Percentiles rank a stretch among this genome's conserved stretches.
Conservation (phyloP, 73 alveolate species). For the Stentor coeruleus region DNA sequence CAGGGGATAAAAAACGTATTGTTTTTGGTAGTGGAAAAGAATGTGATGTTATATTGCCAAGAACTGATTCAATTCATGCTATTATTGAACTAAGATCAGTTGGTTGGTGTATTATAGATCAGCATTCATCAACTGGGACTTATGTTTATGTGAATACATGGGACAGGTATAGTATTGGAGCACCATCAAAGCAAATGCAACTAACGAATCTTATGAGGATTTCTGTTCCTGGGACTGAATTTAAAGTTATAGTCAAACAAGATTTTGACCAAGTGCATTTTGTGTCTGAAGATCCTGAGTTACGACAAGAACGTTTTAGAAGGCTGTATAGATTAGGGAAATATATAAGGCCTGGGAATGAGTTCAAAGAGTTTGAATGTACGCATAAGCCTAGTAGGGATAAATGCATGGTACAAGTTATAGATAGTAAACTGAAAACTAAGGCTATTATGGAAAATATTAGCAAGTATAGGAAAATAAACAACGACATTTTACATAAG, state of each 20-base stretch:
- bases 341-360: neutral
- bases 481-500: slow-evolving; percentile 43
- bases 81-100: slow-evolving; percentile 1
- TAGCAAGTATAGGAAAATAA: slow-evolving; percentile 22
- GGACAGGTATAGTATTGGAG: neutral
- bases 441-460: neutral
- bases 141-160: neutral
- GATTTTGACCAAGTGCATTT: neutral
- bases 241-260: neutral
- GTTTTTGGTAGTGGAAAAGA: neutral
- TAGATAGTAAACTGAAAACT: neutral
- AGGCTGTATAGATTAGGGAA: neutral
- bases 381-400: neutral
- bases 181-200: slow-evolving; percentile 1
- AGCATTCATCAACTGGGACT: slow-evolving; percentile 22
- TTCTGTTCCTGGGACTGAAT: slow-evolving; percentile 1
- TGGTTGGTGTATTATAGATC: slow-evolving; percentile 17
- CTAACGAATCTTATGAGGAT: neutral
- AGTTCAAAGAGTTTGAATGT: neutral
- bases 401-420: neutral
- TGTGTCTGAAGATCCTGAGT: neutral
- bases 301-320: slow-evolving; percentile 1
- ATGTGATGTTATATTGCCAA: neutral
- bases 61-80: neutral
- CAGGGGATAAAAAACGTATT: neutral